These are phyloP conservation scores for Penicillium atrosanguineum DNA, from an alignment of 495 filamentous ascomycete genomes.

Conservation along the genomic window DNA sequence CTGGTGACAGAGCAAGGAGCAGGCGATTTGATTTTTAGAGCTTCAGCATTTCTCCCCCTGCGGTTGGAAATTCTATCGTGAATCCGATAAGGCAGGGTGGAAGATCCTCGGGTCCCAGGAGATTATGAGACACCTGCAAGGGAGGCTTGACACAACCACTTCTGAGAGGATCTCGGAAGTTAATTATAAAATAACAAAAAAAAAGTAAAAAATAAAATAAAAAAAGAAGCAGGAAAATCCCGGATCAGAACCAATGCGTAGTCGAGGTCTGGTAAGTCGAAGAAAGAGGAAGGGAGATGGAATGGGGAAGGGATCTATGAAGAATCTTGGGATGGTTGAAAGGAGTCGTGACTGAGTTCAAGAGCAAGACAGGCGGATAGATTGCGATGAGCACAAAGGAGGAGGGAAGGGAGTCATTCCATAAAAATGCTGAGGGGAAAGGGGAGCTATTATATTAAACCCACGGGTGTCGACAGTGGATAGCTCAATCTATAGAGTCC, in stretches of 20 bases:
- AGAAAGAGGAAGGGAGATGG: constrained; percentile 4
- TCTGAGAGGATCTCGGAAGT: background rate
- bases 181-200: background rate
- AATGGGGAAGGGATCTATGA: constrained; percentile 31
- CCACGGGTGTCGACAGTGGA: constrained; percentile 37
- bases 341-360: background rate
- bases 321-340: constrained; percentile 17
- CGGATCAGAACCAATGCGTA: background rate
- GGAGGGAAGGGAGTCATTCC: constrained; percentile 22
- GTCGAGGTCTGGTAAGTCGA: background rate
- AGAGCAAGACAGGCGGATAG: constrained; percentile 2
- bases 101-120: constrained; percentile 16
- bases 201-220: background rate
- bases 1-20: constrained; percentile 18
- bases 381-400: constrained; percentile 17
- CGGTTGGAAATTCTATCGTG: constrained; percentile 21
- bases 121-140: constrained; percentile 30
- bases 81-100: constrained; percentile 22
- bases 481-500: constrained; percentile 31
- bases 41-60: constrained; percentile 34
- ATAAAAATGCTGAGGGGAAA: constrained; percentile 26
- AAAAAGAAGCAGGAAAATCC: background rate
- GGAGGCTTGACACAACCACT: constrained; percentile 15
- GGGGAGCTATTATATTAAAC: constrained; percentile 30
- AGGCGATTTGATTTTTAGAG: constrained; percentile 22